These are phyloP conservation scores for Acanthamoeba royreba DNA, from an alignment of 208 protist species.

Conservation along the genomic window DNA sequence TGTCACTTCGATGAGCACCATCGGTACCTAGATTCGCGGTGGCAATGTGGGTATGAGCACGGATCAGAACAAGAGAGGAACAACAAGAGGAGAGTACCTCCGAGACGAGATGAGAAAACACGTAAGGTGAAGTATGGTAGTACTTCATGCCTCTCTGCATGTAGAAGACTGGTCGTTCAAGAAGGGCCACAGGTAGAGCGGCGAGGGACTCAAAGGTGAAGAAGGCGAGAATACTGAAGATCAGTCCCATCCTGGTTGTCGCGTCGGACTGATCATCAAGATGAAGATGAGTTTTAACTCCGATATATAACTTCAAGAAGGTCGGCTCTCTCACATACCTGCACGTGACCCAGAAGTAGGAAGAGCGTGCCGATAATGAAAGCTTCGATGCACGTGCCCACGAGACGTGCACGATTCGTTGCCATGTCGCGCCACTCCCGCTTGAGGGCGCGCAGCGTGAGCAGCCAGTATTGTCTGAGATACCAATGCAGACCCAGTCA, in stretches of 20 bases:
- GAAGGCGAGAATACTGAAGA: background rate
- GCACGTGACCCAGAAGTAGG: background rate
- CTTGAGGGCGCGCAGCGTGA: background rate
- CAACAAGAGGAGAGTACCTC: background rate
- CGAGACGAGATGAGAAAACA: background rate
- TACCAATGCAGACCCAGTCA: background rate
- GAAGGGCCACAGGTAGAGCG: background rate
- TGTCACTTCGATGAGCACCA: background rate
- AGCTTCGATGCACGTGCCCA: background rate
- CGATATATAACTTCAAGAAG: too few relatives aligned
- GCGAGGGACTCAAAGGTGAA: background rate
- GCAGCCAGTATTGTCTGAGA: background rate
- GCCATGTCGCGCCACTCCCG: slow-evolving; percentile 9
- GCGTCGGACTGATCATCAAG: background rate
- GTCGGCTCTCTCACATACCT: too few relatives aligned
- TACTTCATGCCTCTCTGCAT: slow-evolving; percentile 34
- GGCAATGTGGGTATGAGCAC: too few relatives aligned
- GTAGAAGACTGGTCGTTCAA: slow-evolving; percentile 42
- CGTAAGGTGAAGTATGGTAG: slow-evolving; percentile 20
- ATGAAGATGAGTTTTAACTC: too few relatives aligned
- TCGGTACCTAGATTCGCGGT: background rate
- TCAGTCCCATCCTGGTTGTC: background rate
- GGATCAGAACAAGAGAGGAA: background rate
- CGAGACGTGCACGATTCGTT: background rate
- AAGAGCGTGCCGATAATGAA: slow-evolving; percentile 36